Conservation (phyloP, 2,329 filamentous ascomycete genomes). For the Moelleriella libera region DNA sequence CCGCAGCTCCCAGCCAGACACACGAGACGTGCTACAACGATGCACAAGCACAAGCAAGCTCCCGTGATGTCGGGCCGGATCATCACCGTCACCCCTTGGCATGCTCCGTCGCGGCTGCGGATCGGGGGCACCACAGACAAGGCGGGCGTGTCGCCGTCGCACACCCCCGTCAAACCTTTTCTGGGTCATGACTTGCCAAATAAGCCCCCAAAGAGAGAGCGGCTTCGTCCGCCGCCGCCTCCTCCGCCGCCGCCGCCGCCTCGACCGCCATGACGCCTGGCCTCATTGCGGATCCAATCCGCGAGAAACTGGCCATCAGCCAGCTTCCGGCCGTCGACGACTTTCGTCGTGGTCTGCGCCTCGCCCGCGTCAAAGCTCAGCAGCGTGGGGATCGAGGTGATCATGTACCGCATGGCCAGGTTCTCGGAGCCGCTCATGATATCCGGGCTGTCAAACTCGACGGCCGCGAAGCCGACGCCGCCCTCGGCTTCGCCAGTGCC, state of each 20-base stretch:
- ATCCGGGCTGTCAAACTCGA: slow-evolving; percentile 45
- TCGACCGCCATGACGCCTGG: slow-evolving; percentile 28
- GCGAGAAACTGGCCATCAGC: slow-evolving; percentile 33
- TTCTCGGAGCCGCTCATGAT: slow-evolving; percentile 26
- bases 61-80: too few relatives aligned
- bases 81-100: too few relatives aligned
- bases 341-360: slow-evolving; percentile 31
- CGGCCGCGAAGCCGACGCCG: slow-evolving; percentile 36
- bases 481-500: slow-evolving; percentile 41
- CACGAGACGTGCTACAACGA: too few relatives aligned
- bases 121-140: too few relatives aligned
- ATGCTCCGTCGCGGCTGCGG: too few relatives aligned
- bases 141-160: too few relatives aligned
- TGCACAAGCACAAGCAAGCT: too few relatives aligned
- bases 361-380: slow-evolving; percentile 43
- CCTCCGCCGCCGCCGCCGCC: slow-evolving; percentile 26
- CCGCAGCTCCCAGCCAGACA: too few relatives aligned
- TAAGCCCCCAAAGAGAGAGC: slow-evolving; percentile 21
- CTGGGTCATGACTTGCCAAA: slow-evolving; percentile 15
- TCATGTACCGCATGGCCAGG: slow-evolving; percentile 41
- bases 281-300: slow-evolving; percentile 39
- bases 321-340: slow-evolving; percentile 33
- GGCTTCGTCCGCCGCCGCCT: neutral
- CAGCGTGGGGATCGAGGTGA: slow-evolving; percentile 42
- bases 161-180: neutral